These are phyloP conservation scores for Glycine tomentella DNA, from an alignment of 306 rosid species.

Conservation along the genomic window DNA sequence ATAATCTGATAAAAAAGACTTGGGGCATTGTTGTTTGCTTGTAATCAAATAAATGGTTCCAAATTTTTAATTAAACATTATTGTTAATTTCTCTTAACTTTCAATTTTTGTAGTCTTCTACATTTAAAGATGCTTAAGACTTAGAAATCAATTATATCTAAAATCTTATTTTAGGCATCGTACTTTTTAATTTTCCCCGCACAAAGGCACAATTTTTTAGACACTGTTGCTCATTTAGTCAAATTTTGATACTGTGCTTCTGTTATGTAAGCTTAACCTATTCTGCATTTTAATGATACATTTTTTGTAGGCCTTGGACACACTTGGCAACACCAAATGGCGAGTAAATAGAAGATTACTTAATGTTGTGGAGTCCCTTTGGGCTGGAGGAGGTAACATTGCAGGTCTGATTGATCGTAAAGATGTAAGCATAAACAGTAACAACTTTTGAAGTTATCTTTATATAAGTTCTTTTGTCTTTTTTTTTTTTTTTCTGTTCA, in stretches of 20 bases:
- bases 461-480: background rate
- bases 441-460: conserved; percentile 10
- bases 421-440: conserved; percentile 61
- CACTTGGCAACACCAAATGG: conserved; percentile 89
- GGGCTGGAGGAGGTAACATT: conserved; percentile 83
- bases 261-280: background rate
- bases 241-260: background rate
- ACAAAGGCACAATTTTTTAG: background rate
- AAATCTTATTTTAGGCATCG: background rate
- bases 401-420: conserved; percentile 83
- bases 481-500: background rate
- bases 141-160: background rate
- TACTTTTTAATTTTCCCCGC: conserved; percentile 13
- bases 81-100: background rate
- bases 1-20: background rate
- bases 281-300: conserved; percentile 7
- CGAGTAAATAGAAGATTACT: conserved; percentile 75
- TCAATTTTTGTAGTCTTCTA: conserved; percentile 22
- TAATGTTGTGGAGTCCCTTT: conserved; percentile 74
- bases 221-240: conserved; percentile 35
- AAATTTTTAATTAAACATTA: background rate
- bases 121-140: background rate
- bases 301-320: conserved; percentile 73
- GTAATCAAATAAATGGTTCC: background rate
- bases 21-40: background rate